A percentile compares a stretch with the other conserved stretches of the same genome.
These are phyloP conservation scores for Globisporangium recalcitrans DNA, from an alignment of 352 stramenopile genomes.

Conservation along the genomic window DNA sequence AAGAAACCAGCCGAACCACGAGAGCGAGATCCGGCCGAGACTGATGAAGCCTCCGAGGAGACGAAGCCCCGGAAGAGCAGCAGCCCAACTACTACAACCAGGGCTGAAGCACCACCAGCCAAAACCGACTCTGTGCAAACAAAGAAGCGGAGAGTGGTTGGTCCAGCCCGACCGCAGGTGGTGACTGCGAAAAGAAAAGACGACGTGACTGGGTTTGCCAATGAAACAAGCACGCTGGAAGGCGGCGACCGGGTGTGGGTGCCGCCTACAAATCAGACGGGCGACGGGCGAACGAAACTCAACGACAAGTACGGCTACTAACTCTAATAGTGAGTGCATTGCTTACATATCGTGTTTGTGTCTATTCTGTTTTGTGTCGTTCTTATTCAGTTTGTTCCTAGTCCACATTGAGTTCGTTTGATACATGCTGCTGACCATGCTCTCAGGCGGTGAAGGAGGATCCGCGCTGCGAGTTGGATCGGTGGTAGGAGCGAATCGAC, in stretches of 20 bases:
- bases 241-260: conserved; percentile 78
- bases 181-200: background rate
- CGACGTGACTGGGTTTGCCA: background rate
- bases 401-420: background rate
- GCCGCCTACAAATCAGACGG: conserved; percentile 72
- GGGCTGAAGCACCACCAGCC: background rate
- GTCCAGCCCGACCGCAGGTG: conserved; percentile 23
- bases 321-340: too few species aligned
- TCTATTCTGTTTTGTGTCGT: background rate
- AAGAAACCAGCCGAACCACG: background rate
- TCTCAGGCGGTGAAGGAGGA: conserved; percentile 16
- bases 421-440: background rate
- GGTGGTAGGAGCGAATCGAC: conserved; percentile 36
- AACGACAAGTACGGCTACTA: conserved; percentile 89
- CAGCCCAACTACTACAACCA: too few species aligned
- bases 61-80: background rate
- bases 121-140: background rate
- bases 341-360: conserved; percentile 15
- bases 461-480: conserved; percentile 23
- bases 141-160: conserved; percentile 39
- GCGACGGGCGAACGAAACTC: conserved; percentile 72
- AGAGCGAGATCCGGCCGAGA: background rate
- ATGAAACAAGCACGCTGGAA: conserved; percentile 39
- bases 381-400: background rate
- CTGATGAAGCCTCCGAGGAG: background rate